Conservation (phyloP, 495 filamentous ascomycete species). For the Podospora australis region DNA sequence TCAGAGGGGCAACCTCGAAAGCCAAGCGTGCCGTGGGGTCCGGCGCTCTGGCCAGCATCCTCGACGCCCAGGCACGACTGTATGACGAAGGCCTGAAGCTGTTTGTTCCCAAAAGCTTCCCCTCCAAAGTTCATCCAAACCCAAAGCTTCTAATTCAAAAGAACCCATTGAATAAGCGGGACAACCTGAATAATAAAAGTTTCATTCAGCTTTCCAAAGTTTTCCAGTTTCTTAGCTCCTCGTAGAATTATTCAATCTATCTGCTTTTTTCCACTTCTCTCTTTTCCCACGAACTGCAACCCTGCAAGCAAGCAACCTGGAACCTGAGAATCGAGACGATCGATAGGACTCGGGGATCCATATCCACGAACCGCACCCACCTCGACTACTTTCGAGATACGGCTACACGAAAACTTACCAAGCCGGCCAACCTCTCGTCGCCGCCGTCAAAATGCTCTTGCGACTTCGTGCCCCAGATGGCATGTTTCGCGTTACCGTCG, state of each 20-base stretch:
- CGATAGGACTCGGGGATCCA: too few species aligned
- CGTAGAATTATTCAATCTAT: not conserved
- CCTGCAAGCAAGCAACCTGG: too few species aligned
- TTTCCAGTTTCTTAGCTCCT: not conserved
- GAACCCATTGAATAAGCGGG: not conserved
- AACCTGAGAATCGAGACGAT: too few species aligned
- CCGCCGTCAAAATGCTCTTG: constrained; percentile 54
- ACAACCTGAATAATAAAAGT: not conserved
- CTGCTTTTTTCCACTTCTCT: not conserved
- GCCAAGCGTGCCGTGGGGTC: not conserved
- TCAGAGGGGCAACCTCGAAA: constrained; percentile 10
- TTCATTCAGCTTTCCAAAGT: not conserved
- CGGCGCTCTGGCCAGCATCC: too few species aligned
- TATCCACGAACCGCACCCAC: too few species aligned
- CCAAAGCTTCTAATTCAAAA: too few species aligned
- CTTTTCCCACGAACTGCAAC: not conserved
- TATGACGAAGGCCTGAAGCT: constrained; percentile 22
- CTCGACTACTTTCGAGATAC: too few species aligned
- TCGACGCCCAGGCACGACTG: constrained; percentile 18
- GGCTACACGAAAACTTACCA: too few species aligned
- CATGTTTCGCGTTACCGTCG: constrained; percentile 59
- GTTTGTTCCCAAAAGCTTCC: not conserved
- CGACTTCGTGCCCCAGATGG: constrained; percentile 65
- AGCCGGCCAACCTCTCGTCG: too few species aligned
- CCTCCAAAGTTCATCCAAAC: constrained; percentile 4